These are phyloP conservation scores for Microdochium bolleyi DNA, from an alignment of 2,329 filamentous ascomycete species.

Conservation along the genomic window DNA sequence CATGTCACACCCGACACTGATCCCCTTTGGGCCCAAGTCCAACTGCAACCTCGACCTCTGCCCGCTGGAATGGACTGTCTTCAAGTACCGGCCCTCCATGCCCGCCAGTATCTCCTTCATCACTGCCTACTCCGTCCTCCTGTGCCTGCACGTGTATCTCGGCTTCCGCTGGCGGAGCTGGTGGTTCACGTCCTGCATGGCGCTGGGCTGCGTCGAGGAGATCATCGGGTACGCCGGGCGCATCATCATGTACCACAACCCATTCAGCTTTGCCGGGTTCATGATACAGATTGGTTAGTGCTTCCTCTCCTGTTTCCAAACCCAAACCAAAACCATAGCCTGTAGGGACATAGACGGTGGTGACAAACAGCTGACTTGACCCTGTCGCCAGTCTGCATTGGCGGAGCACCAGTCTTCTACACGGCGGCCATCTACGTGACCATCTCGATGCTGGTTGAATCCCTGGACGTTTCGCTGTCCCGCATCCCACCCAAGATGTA, in stretches of 20 bases:
- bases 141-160: constrained; percentile 35
- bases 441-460: constrained; percentile 23
- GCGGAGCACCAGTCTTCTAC: constrained; percentile 46
- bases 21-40: constrained; percentile 32
- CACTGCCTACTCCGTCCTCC: constrained; percentile 34
- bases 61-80: constrained; percentile 34
- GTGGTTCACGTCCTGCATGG: constrained; percentile 43
- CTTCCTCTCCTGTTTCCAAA: constrained; percentile 8
- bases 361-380: neutral
- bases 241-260: constrained; percentile 47
- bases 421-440: constrained; percentile 61
- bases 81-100: constrained; percentile 36
- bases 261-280: constrained; percentile 51
- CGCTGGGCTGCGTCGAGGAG: constrained; percentile 47
- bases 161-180: constrained; percentile 38
- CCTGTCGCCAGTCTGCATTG: constrained; percentile 41
- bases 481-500: constrained; percentile 16
- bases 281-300: constrained; percentile 60
- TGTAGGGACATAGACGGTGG: no score
- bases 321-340: neutral
- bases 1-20: neutral
- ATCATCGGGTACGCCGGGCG: constrained; percentile 56
- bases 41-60: constrained; percentile 44
- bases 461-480: constrained; percentile 14
- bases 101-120: constrained; percentile 33